Evolutionary conservation across 1,139 yeast species (phyloP), one percentile per base, ranked within the genome.

Genomic region (Keqinozyma sinolaborantium): DNA sequence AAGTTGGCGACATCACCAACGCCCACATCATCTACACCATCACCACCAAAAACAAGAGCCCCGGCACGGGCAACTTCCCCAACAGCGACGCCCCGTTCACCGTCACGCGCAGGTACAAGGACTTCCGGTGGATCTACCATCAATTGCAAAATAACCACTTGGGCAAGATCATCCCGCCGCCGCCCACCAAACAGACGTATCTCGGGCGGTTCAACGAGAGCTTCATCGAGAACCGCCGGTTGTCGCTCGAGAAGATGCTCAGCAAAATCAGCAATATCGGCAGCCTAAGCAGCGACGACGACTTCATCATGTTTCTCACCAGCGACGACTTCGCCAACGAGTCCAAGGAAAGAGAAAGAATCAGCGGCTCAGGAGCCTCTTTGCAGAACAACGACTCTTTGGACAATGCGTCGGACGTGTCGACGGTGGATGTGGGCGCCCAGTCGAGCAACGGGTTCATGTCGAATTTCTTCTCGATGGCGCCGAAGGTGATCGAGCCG

Each of bases 91-190:
- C 58, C 2, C 66, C 69, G 26, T 56, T 67, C 6, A 57, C 69
- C 5, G 95, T 86, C 0, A 70, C 84, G 4, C 69, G 96, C 49
- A 71, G 96, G 41, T 87, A 87, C 55, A 75, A 79, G 38, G 96
- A 87, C 53, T 87, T 87, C 58, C 65, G 74, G 66, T 68, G 97
- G 97, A 70, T 92, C 16, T 90, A 87, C 56, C 87, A 87, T 45
- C 96, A 92, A 47, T 65, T 92, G 21, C 87, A 85, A 50, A 76
- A 77, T 42, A 86, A 83, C 47, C 88, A 92, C 51, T 95, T 95
- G 19, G 98, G 98, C 1, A 69, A 75, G 36, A 83, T 94, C 25
- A 81, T 94, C 16, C 98, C 98, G 1, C 96, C 98, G 0, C 97
- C 98, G 8, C 98, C 99, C 1, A 86, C 87, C 24, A 94, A 94